Base-by-base conservation (phyloP, 257 asterid species). In the Linaria vulgaris region DNA sequence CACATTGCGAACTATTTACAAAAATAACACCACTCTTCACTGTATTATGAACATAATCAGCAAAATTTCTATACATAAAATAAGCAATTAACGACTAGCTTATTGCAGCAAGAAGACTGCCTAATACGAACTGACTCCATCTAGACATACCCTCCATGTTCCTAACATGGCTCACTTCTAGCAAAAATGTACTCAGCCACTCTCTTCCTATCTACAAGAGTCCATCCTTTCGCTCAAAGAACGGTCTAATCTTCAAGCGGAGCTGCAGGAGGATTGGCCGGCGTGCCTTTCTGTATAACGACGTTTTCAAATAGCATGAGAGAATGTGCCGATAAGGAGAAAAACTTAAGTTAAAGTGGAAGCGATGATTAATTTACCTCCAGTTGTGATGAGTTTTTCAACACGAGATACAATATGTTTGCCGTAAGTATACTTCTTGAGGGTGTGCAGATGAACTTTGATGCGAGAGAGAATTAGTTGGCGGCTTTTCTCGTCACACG, bases 371-470 rank as follows among this genome's bases (percentile, higher is more conserved):
- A 20, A 62, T 61, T 75, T 55, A 91, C 98, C 98, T 76, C 94
- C 98, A 9, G 95, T 69, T 19, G 85, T 79, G 19, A 91, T 72
- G 68, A 91, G 98, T 81, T 91, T 88, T 72, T 88, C 96, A 44
- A 90, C 86, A 1, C 88, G 88, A 23, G 96, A 83, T 15, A 91
- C 95, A 61, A 91, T 88, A 65, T 91, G 98, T 64, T 91, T 91
- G 6, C 95, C 96, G 1, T 91, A 91, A 56, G 98, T 88, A 81
- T 84, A 91, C 77, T 71, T 86, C 83, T 88, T 88, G 63, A 91
- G 95, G 46, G 92, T 64, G 54, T 53, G 78, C 77, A 91, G 65
- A 78, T 91, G 98, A 66, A 88, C 81, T 80, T 83, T 88, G 59
- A 91, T 83, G 23, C 96, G 91, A 7, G 95, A 84, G 52, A 88